Evolutionary conservation across 2,329 filamentous ascomycete genomes (phyloP), one percentile per base, ranked within the genome.

Genomic region (Xylariaceae sp.): DNA sequence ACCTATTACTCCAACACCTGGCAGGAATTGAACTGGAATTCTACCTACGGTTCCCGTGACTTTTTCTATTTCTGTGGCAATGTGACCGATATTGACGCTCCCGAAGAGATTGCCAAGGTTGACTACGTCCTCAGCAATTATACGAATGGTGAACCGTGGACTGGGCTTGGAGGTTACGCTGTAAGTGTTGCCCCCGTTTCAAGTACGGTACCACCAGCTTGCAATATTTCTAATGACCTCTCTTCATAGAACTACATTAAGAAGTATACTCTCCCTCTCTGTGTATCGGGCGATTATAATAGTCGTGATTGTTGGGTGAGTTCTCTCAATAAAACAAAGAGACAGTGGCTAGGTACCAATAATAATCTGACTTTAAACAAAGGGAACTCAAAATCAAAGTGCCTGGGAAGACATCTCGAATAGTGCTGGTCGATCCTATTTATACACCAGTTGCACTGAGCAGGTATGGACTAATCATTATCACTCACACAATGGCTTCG

Each of bases 21-120:
- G 81, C 81, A 83, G 69, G 81, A 83, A 62, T 68, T 84, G 8
- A 80, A 78, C 54, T 84, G 81, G 81, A 67, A 69, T 43, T 53
- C 63, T 1, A 71, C 58, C 0, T 75, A 77, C 53, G 74, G 73
- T 36, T 71, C 72, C 2, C 65, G 75, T 4, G 78, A 83, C 62
- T 83, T 83, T 65, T 83, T 76, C 68, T 61, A 75, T 40, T 84
- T 84, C 69, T 83, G 80, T 66, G 73, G 71, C 7, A 83, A 82
- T 50, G 74, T 83, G 40, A 81, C 81, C 1, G 75, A 82, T 53
- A 66, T 76, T 28, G 66, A 78, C 45, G 71, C 79, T 0, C 76
- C 80, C 0, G 71, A 69, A 23, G 74, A 75, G 39, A 73, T 81
- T 51, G 76, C 75, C 1, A 69, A 72, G 2, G 67, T 81, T 31